Conservation (phyloP, 176 grass and related monocot genomes). For the Dendrocalamus sinicus region DNA sequence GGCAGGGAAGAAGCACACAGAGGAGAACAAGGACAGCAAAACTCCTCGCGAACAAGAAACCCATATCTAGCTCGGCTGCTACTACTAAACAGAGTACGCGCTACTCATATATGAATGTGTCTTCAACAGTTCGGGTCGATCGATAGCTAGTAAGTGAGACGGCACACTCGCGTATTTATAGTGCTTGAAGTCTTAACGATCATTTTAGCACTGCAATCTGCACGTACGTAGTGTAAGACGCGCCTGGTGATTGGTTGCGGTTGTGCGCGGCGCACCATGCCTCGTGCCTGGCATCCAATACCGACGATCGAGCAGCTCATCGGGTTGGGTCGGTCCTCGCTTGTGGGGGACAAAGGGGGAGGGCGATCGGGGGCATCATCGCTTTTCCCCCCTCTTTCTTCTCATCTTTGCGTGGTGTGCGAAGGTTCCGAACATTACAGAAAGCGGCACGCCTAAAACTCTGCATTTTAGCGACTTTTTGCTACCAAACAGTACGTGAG, state of each 20-base stretch:
- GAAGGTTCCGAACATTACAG: conserved; percentile 49
- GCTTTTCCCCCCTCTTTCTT: conserved; percentile 2
- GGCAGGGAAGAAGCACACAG: conserved; percentile 37
- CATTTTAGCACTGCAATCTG: neutral
- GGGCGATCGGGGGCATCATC: conserved; percentile 19
- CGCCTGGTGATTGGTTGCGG: conserved; percentile 31
- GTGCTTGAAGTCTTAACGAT: neutral
- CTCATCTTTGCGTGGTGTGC: conserved; percentile 47
- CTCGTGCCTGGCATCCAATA: conserved; percentile 7
- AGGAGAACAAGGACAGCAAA: conserved; percentile 28
- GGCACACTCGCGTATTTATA: conserved; percentile 21
- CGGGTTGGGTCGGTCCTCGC: conserved; percentile 21
- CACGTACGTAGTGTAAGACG: neutral
- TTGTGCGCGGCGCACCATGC: conserved; percentile 51
- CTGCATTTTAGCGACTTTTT: neutral
- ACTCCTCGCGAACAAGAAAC: neutral
- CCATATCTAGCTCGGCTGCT: conserved; percentile 42
- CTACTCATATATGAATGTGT: no score
- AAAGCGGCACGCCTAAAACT: conserved; percentile 22
- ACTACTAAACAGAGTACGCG: neutral
- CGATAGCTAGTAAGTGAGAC: neutral
- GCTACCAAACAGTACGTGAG: neutral
- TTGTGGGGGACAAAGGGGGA: conserved; percentile 49
- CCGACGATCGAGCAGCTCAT: neutral
- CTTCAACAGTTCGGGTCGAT: neutral